phyloP scores from a whole-genome alignment of 202 grass and related monocot species.

The Carex arenaria region DNA sequence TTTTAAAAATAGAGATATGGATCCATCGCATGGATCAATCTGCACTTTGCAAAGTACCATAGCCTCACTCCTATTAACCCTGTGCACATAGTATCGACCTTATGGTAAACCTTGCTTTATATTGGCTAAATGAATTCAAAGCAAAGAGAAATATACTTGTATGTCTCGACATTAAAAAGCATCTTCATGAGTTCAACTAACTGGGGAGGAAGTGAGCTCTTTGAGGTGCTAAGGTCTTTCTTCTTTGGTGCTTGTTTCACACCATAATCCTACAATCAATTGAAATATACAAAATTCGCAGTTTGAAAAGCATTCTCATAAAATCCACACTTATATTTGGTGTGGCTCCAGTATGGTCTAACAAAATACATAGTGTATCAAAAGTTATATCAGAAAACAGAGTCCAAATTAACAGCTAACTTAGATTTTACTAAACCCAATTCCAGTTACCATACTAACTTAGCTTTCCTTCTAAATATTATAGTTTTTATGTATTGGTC shows the following conservation, averaged over 20 bases:
- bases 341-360: background rate
- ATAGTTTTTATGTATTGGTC: background rate
- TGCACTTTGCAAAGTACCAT: too few species aligned
- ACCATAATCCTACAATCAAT: conserved; percentile 79
- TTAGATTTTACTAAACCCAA: background rate
- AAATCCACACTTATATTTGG: background rate
- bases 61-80: background rate
- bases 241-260: conserved; percentile 56
- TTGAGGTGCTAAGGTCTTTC: conserved; percentile 43
- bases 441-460: background rate
- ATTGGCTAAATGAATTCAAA: conserved; percentile 1
- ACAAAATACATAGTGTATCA: background rate
- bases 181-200: conserved; percentile 79
- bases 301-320: background rate
- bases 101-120: background rate
- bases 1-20: too few species aligned
- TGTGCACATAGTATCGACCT: background rate
- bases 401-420: background rate
- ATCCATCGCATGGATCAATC: too few species aligned
- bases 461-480: background rate
- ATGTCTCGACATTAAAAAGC: conserved; percentile 96
- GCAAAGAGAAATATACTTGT: conserved; percentile 43
- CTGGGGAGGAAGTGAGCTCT: conserved; percentile 82
- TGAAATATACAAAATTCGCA: conserved; percentile 3
- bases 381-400: background rate